phyloP scores from a whole-genome alignment of 106 monocot genomes.

The Dendrobium chrysotoxum region DNA sequence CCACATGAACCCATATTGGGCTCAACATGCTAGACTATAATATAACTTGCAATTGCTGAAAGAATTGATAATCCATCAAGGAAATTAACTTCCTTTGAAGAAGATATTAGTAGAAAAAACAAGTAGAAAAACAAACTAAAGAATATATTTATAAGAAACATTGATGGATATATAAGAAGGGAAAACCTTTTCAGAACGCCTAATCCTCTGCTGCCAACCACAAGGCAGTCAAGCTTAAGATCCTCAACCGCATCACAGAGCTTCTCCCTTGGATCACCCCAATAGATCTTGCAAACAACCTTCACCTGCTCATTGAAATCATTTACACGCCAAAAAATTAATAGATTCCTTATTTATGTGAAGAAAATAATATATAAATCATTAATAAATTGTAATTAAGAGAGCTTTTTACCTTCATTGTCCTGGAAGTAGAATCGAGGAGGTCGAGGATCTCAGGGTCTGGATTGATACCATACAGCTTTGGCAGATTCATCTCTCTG shows the following conservation, averaged over 20 bases:
- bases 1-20: too few relatives aligned
- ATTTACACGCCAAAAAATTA: background rate
- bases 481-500: slow-evolving; percentile 35
- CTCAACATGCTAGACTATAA: too few relatives aligned
- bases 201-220: slow-evolving; percentile 73
- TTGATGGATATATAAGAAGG: too few relatives aligned
- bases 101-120: too few relatives aligned
- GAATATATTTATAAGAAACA: background rate
- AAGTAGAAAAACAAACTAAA: too few relatives aligned
- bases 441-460: slow-evolving; percentile 55
- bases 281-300: slow-evolving; percentile 63
- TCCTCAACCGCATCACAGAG: slow-evolving; percentile 52
- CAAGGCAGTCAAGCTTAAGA: slow-evolving; percentile 53
- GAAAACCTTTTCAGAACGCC: slow-evolving; percentile 44
- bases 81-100: too few relatives aligned
- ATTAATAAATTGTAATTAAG: background rate
- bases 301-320: slow-evolving; percentile 22
- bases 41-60: too few relatives aligned
- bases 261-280: slow-evolving; percentile 90
- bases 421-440: slow-evolving; percentile 48
- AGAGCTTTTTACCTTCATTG: slow-evolving; percentile 30
- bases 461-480: slow-evolving; percentile 39
- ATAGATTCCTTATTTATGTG: background rate
- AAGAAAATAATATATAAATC: background rate
- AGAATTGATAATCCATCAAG: too few relatives aligned